These are phyloP conservation scores for Aquilaria malaccensis DNA, from an alignment of 345 rosid genomes.

Conservation along the genomic window DNA sequence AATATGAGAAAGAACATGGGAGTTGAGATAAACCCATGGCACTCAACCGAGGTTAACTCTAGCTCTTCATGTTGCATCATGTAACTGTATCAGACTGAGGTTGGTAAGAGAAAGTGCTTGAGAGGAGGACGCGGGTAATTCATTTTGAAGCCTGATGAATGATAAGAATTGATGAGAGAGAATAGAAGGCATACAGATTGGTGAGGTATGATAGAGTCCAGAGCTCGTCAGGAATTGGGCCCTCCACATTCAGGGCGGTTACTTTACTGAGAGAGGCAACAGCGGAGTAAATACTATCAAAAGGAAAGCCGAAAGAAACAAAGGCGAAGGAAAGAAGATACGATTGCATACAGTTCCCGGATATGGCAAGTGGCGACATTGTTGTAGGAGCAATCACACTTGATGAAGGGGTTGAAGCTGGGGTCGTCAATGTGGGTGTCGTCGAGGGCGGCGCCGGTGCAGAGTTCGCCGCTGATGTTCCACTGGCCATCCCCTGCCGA, in stretches of 20 bases:
- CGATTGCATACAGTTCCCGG: constrained; percentile 21
- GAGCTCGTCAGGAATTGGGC: constrained; percentile 42
- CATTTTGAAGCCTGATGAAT: background rate
- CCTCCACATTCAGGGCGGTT: constrained; percentile 22
- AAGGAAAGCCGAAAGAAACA: background rate
- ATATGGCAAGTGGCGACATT: constrained; percentile 37
- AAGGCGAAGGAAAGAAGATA: no score
- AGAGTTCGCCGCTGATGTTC: constrained; percentile 44
- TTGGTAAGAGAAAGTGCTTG: background rate
- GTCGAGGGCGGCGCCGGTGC: constrained; percentile 35
- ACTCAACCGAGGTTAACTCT: background rate
- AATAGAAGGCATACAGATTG: constrained; percentile 30
- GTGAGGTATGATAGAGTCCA: constrained; percentile 40
- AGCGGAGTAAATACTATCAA: background rate
- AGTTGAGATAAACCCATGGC: background rate
- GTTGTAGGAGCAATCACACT: constrained; percentile 33
- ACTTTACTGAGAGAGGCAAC: constrained; percentile 27
- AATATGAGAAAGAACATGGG: background rate
- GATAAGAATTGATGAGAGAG: background rate
- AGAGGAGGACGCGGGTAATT: background rate
- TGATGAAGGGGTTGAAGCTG: constrained; percentile 33
- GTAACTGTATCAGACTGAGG: background rate
- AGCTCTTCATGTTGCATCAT: background rate
- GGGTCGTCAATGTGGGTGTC: background rate
- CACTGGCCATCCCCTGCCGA: constrained; percentile 21